phyloP scores from a whole-genome alignment of 2,329 filamentous ascomycete species.

The Sphaerostilbella broomeana region DNA sequence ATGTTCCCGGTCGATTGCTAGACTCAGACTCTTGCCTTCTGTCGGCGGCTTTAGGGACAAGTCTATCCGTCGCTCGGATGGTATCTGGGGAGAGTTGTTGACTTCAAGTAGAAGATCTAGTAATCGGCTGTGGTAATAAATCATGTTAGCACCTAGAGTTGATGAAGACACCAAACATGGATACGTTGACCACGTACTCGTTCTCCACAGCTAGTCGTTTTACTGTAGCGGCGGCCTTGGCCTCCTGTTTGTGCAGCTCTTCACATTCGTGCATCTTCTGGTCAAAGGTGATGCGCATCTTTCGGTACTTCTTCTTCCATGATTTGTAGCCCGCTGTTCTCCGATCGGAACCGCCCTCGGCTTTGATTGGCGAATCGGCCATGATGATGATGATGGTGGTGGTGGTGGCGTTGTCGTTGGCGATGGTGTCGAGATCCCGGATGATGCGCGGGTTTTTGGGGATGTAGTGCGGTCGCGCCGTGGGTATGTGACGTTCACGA shows the following conservation, averaged over 20 bases:
- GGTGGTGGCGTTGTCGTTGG: constrained; percentile 2
- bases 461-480: no score
- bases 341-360: constrained; percentile 38
- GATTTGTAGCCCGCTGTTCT: constrained; percentile 54
- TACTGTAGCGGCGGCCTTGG: constrained; percentile 71
- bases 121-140: constrained; percentile 56
- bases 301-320: constrained; percentile 91
- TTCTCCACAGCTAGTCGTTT: constrained; percentile 85
- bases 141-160: not conserved
- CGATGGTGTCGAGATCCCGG: not conserved
- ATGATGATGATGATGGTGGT: constrained; percentile 17
- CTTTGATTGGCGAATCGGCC: constrained; percentile 34
- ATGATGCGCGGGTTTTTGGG: no score
- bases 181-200: constrained; percentile 63
- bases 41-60: constrained; percentile 46
- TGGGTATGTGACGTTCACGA: no score
- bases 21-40: constrained; percentile 29
- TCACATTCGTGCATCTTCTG: constrained; percentile 74
- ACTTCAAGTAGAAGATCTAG: constrained; percentile 84
- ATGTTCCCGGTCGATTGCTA: constrained; percentile 28
- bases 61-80: constrained; percentile 67
- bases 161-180: not conserved
- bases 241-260: constrained; percentile 72
- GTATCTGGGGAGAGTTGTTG: constrained; percentile 76
- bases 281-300: constrained; percentile 77